Conservation (phyloP, 2,329 filamentous ascomycete species). For the Ceratocystis alfenasii region DNA sequence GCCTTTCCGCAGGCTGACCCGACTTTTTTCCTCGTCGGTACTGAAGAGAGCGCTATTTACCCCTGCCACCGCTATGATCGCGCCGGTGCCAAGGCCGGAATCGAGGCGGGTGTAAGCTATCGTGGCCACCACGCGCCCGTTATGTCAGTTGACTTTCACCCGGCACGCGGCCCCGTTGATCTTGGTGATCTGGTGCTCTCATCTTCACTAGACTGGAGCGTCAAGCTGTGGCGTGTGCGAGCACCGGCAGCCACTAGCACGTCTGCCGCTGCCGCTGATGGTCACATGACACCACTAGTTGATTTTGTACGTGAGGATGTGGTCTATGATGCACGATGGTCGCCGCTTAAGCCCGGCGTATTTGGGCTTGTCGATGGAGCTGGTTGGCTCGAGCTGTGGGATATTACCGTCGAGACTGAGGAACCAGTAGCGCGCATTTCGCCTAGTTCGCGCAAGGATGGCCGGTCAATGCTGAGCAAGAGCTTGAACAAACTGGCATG, state of each 20-base stretch:
- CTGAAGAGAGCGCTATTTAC: slow-evolving; percentile 92
- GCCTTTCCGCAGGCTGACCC: slow-evolving; percentile 91
- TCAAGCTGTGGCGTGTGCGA: slow-evolving; percentile 91
- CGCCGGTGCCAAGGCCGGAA: slow-evolving; percentile 89
- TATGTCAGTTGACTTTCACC: slow-evolving; percentile 93
- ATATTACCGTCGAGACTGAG: slow-evolving; percentile 83
- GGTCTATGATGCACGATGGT: slow-evolving; percentile 94
- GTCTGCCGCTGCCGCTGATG: slow-evolving; percentile 35
- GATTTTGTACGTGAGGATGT: slow-evolving; percentile 91
- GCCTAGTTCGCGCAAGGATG: slow-evolving; percentile 54
- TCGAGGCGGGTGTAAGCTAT: slow-evolving; percentile 81
- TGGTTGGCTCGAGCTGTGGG: slow-evolving; percentile 88
- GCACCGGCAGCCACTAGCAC: slow-evolving; percentile 63
- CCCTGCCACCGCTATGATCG: slow-evolving; percentile 96
- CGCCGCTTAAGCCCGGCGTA: slow-evolving; percentile 81
- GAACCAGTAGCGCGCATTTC: slow-evolving; percentile 74
- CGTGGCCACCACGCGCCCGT: slow-evolving; percentile 84
- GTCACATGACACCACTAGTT: slow-evolving; percentile 58
- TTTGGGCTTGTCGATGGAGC: slow-evolving; percentile 92
- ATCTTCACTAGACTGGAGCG: slow-evolving; percentile 91
- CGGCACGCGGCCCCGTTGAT: slow-evolving; percentile 80
- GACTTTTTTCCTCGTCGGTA: slow-evolving; percentile 93
- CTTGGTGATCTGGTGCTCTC: slow-evolving; percentile 86
- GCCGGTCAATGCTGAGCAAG: slow-evolving; percentile 60
- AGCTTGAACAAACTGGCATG: slow-evolving; percentile 90